Base-by-base conservation (phyloP, 169 alveolate species). In the Babesia bigemina region DNA sequence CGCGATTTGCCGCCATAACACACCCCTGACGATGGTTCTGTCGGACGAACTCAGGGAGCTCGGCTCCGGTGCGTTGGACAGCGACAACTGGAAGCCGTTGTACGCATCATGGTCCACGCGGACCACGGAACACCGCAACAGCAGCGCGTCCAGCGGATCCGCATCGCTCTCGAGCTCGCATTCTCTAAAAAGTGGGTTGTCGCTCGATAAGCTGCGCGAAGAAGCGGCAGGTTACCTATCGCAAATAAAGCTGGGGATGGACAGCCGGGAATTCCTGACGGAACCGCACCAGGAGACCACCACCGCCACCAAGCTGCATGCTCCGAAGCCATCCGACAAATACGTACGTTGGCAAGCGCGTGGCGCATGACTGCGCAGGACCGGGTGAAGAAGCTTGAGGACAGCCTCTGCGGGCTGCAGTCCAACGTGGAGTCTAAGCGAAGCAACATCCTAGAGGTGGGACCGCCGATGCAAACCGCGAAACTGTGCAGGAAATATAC, bases 391-490 rank as follows among this genome's bases (percentile, higher is more conserved):
- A 81, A 63, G 60, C 74, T 81, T 17, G 88, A 81, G 49, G 73
- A 69, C 61, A 81, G 88, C 62, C 55, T 81, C 42, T 58, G 36
- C 42, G 84, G 84, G 0, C 75, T 81, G 4, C 88, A 81, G 39
- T 55, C 84, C 29, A 81, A 70, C 44, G 85, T 70, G 55, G 88
- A 81, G 29, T 49, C 70, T 21, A 81, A 81, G 69, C 44, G 88
- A 47, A 74, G 84, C 61, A 56, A 67, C 63, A 81, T 81, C 11
- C 58, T 81, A 39, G 88, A 81, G 72, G 88, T 81, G 26, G n/a
- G 53, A 6, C 3, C 7, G 24, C 0, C 19, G 11, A 36, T 14
- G 44, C 45, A 29, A 22, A 19, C 0, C 24, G 4, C 4, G 11
- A 36, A 1, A 19, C 17, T 10, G 0, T 2, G 6, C 28, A 81